Base-by-base conservation (phyloP, 208 protist species). In the Wallacemonas sp. region DNA sequence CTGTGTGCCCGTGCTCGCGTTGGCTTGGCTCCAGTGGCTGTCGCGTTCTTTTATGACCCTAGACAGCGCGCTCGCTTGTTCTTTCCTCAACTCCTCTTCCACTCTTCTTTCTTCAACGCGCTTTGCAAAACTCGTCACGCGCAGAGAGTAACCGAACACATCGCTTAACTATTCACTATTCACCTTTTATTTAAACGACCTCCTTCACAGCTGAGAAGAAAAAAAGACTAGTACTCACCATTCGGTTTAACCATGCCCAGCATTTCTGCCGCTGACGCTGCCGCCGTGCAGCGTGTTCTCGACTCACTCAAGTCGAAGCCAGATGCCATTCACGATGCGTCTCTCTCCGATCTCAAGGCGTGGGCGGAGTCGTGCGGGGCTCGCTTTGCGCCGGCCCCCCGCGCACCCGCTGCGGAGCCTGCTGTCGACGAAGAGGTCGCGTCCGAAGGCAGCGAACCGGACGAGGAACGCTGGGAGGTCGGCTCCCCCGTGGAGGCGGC, bases 381-480 rank as follows among this genome's bases (percentile, higher is more conserved):
- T 2, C 15, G 38, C 46, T 75, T 91, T 34, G 49, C 79, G 15
- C 39, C 72, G 8, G 44, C 62, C 4, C 54, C 58, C 1, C 8
- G 24, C 11, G 24, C 65, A n/a, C 9, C 0, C 1, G 21, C 41
- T 15, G 66, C 64, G n/a, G 27, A 19, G 14, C 36, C 33, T 28
- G 64, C 39, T 4, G 27, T 45, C 14, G 54, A 70, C 24, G 61
- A 76, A 11, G 68, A 74, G 36, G 70, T 33, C 33, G 68, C 64
- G 2, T 22, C 30, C 6, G 56, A 53, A 5, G 66, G 27, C 44
- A 89, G 82, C 44, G 86, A 92, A 42, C 67, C 77, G 1, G 82
- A 89, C 64, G 71, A 82, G 45, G 82, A 89, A 65, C 65, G 53
- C 21, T 89, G 82, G 80, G 66, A 65, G 36, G 46, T 86, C 38